Conservation (phyloP, 2,329 filamentous ascomycete species). For the Xylaria sp. region DNA sequence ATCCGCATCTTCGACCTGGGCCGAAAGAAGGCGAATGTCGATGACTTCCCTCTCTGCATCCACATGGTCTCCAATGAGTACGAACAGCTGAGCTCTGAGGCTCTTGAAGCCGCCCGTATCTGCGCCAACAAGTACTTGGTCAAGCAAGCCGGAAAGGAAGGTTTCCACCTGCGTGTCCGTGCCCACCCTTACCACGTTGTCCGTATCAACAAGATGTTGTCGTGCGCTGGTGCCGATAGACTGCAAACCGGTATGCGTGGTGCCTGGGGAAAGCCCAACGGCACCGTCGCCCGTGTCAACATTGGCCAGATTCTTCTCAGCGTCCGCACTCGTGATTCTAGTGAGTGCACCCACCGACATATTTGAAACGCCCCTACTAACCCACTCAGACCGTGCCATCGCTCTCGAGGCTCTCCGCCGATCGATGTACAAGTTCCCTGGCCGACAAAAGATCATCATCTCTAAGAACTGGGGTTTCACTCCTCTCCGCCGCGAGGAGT, state of each 20-base stretch:
- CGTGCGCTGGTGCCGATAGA: slow-evolving; percentile 99
- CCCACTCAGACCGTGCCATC: slow-evolving; percentile 77
- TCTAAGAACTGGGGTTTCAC: slow-evolving; percentile 99
- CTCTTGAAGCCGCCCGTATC: slow-evolving; percentile 99
- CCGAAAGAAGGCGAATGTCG: slow-evolving; percentile 97
- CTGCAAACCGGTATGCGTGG: slow-evolving; percentile 99
- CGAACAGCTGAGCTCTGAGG: slow-evolving; percentile 99
- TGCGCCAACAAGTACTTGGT: slow-evolving; percentile 99
- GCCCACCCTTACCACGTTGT: slow-evolving; percentile 99
- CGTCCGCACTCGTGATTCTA: slow-evolving; percentile 94
- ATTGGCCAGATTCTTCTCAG: slow-evolving; percentile 99
- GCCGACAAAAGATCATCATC: slow-evolving; percentile 99
- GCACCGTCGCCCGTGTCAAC: slow-evolving; percentile 99
- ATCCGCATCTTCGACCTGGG: slow-evolving; percentile 99
- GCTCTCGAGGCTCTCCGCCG: slow-evolving; percentile 99
- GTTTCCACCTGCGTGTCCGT: slow-evolving; percentile 80
- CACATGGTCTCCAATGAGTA: slow-evolving; percentile 99
- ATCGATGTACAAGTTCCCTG: slow-evolving; percentile 99
- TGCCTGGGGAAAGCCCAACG: slow-evolving; percentile 99
- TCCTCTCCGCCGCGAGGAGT: slow-evolving; percentile 96
- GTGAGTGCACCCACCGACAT: slow-evolving; percentile 60
- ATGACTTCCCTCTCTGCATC: slow-evolving; percentile 99
- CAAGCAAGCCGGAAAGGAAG: slow-evolving; percentile 77
- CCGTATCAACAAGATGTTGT: slow-evolving; percentile 99
- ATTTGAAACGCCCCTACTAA: neutral